Evolutionary conservation across 768 basidiomycete genomes (phyloP), one percentile per base, ranked within the genome.

Genomic region (Podaxis sp.): DNA sequence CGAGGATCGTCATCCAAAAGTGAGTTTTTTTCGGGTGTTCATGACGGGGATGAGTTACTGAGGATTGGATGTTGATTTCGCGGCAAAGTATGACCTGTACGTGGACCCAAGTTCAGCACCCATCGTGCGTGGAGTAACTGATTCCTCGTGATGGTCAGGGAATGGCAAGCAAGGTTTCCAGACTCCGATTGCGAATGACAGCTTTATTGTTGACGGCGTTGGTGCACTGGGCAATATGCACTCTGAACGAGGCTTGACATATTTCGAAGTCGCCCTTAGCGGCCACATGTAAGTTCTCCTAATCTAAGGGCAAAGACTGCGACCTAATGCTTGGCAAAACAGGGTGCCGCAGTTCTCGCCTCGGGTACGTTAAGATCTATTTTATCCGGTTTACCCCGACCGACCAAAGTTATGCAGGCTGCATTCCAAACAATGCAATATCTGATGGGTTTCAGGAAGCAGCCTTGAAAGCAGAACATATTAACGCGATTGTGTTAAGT

Each of bases 301-400:
- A 54, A 41, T 13, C 27, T 17, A 51, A 33, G 15, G 24, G 41
- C 27, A 55, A 53, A 11, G 58, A 6, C 17, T 15, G 12, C 12
- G 33, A 59, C 36, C 15, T 68, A 36, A 38, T 29, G 61, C 55
- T 52, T 54, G 7, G 17, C 5, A 13, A n/a, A 38, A 8, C 54
- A 87, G 86, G 85, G 72, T 90, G 2, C 88, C 88, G 4, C 84
- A 87, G 73, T 89, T 83, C 70, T 82, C 86, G 17, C 88, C 88
- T 1, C 70, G 74, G 68, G 87, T 85, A 66, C 70, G 85, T 74
- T 11, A 46, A 22, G 12, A 25, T 22, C 13, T 43, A 15, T 36
- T 55, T 9, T 41, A 47, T 7, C 25, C 0, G 38, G 50, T 52
- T 27, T 19, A 25, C 27, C 27, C 55, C 68, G 63, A 36, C 33